A percentile compares a stretch with the other conserved stretches of the same genome.
phyloP scores from a whole-genome alignment of 164 flowering plant species.

The Aristolochia contorta region DNA sequence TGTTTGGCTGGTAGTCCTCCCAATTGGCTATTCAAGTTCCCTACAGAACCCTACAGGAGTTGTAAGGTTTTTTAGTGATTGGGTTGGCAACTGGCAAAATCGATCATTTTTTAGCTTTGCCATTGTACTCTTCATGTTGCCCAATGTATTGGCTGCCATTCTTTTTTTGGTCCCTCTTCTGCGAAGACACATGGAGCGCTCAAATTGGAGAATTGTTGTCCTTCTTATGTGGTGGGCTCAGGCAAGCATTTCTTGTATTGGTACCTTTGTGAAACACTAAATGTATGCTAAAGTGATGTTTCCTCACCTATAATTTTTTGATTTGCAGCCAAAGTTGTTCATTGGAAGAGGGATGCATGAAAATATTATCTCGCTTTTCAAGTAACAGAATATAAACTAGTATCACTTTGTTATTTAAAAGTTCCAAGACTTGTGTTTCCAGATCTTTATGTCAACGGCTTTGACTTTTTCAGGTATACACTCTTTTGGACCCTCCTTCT shows the following conservation, averaged over 20 bases:
- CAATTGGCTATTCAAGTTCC: conserved; percentile 67
- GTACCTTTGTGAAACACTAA: neutral
- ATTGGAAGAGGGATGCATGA: conserved; percentile 99
- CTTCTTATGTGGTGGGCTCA: conserved; percentile 97
- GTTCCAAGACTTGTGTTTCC: conserved; percentile 1
- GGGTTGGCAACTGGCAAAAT: conserved; percentile 53
- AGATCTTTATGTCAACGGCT: conserved; percentile 1
- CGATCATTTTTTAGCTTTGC: conserved; percentile 60
- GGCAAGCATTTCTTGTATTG: conserved; percentile 34
- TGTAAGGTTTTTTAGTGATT: conserved; percentile 51
- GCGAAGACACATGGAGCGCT: conserved; percentile 74
- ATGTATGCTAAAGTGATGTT: neutral
- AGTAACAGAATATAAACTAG: conserved; percentile 40
- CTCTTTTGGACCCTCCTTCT: conserved; percentile 82
- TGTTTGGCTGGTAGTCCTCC: conserved; percentile 76
- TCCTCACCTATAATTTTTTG: conserved; percentile 3
- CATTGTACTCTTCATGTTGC: conserved; percentile 68
- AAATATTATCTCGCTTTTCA: conserved; percentile 68
- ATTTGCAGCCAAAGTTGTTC: conserved; percentile 77
- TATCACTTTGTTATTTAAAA: neutral
- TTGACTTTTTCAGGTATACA: conserved; percentile 51
- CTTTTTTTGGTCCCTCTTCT: conserved; percentile 70
- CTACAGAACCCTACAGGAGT: conserved; percentile 73
- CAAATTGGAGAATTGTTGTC: conserved; percentile 56
- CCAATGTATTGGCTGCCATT: conserved; percentile 64